Conservation (phyloP, 257 asterid species). For the Schizonepeta tenuifolia region DNA sequence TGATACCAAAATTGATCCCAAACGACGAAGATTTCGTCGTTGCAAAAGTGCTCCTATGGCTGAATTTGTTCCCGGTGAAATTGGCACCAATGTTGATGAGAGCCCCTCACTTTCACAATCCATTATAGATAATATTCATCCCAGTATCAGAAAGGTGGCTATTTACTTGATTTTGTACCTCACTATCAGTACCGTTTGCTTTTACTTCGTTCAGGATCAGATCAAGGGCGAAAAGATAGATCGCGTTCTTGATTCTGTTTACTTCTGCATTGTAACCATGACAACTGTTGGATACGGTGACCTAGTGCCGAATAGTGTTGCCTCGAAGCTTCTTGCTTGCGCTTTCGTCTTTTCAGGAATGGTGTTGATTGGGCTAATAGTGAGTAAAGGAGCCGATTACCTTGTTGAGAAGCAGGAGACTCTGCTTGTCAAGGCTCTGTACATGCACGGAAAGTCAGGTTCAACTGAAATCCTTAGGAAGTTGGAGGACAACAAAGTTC, state of each 20-base stretch:
- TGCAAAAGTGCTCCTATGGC: slow-evolving; percentile 76
- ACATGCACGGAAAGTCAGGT: slow-evolving; percentile 45
- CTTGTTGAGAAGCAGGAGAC: slow-evolving; percentile 79
- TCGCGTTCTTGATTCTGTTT: slow-evolving; percentile 77
- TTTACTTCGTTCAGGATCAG: slow-evolving; percentile 59
- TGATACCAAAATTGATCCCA: slow-evolving; percentile 34
- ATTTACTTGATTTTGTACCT: slow-evolving; percentile 59
- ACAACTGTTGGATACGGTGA: slow-evolving; percentile 98
- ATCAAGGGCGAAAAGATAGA: slow-evolving; percentile 65
- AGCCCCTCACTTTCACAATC: slow-evolving; percentile 40
- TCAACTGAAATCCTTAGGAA: slow-evolving; percentile 56
- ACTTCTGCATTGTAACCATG: slow-evolving; percentile 95
- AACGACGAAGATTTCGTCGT: slow-evolving; percentile 61
- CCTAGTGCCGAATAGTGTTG: slow-evolving; percentile 66
- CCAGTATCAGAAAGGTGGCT: slow-evolving; percentile 53
- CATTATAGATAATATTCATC: slow-evolving; percentile 50
- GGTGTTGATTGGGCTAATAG: slow-evolving; percentile 64
- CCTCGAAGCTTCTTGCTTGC: slow-evolving; percentile 80
- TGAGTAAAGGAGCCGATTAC: slow-evolving; percentile 89
- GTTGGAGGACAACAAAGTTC: slow-evolving; percentile 58
- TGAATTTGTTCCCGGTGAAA: slow-evolving; percentile 53
- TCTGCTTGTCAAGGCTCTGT: slow-evolving; percentile 65
- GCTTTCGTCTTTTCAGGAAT: slow-evolving; percentile 88
- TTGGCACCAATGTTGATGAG: slow-evolving; percentile 33
- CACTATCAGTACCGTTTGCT: slow-evolving; percentile 62